Conservation (phyloP, 495 filamentous ascomycete genomes). For the Jackrogersella multiformis region DNA sequence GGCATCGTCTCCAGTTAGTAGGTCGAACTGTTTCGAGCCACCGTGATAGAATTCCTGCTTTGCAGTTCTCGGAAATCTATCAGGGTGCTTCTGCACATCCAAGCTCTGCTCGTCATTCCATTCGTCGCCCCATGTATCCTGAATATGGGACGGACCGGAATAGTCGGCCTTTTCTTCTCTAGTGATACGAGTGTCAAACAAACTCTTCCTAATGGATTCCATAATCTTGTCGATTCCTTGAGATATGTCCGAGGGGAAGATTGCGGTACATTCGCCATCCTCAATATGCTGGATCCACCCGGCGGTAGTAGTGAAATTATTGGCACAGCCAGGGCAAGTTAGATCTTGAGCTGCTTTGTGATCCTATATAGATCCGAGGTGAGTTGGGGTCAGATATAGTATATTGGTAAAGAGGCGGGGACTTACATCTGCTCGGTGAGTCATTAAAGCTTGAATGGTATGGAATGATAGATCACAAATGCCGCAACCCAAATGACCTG, state of each 20-base stretch:
- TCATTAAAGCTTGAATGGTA: neutral
- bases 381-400: neutral
- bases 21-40: conserved; percentile 13
- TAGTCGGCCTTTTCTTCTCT: conserved; percentile 5
- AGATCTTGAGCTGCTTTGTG: conserved; percentile 43
- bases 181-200: neutral
- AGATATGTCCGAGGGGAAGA: conserved; percentile 37
- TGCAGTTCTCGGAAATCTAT: conserved; percentile 9
- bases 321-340: conserved; percentile 47
- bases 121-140: conserved; percentile 23
- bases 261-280: conserved; percentile 24
- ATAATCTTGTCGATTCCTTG: conserved; percentile 4
- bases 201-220: conserved; percentile 27
- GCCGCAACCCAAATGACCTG: conserved; percentile 25
- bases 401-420: neutral
- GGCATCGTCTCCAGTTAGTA: conserved; percentile 9
- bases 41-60: conserved; percentile 11
- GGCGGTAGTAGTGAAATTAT: conserved; percentile 25
- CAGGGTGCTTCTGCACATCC: neutral
- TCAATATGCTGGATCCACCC: conserved; percentile 47
- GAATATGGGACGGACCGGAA: conserved; percentile 9
- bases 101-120: conserved; percentile 15
- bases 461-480: conserved; percentile 25
- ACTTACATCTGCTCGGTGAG: conserved; percentile 29
- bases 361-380: conserved; percentile 14